Base-by-base conservation (phyloP, 768 basidiomycete species). In the Sporobolomyces phaffii region DNA sequence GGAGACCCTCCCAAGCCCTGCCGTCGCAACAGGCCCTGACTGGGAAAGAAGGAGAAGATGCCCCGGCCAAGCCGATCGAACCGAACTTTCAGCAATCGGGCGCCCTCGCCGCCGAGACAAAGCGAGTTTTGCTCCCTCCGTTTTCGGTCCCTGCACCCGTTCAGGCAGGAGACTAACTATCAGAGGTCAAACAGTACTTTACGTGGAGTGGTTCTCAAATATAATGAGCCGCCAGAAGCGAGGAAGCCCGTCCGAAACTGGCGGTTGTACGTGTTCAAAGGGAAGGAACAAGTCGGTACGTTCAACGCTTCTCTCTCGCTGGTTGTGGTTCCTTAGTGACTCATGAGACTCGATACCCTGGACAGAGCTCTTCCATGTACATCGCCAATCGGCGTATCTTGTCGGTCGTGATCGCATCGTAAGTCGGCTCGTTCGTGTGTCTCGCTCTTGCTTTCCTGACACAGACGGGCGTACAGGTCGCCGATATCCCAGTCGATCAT, bases 191-290 rank as follows among this genome's bases (percentile, higher is more conserved):
- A 22, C 60, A 73, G 69, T 53, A 74, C 60, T 38, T 67, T 76
- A 20, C 74, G 77, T 57, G 80, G 80, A 13, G 80, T 80, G 7
- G 84, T 96, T 48, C 81, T 99, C 69, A 99, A 98, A 78, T 99
- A 99, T 77, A 93, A 98, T 69, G 96, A 99, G 78, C 96, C 96
- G 20, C 92, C 96, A 9, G 96, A 99, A 81, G 96, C 94, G 33
- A 81, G 96, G 72, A 97, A 93, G 76, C 94, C 96, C 14, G 79
- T 82, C 7, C 78, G 88, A 38, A 88, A 89, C 22, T 98, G 96
- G 96, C 82, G 96, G 76, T 76, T 99, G 68, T 99, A 98, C 75
- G 93, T 97, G 38, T 99, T 98, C 83, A 98, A 98, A 79, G 94
- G 89, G 26, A 84, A 83, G 59, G 91, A 96, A 73, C 89, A 97